Conservation (phyloP, 2,329 filamentous ascomycete species). For the Onygenales sp. region DNA sequence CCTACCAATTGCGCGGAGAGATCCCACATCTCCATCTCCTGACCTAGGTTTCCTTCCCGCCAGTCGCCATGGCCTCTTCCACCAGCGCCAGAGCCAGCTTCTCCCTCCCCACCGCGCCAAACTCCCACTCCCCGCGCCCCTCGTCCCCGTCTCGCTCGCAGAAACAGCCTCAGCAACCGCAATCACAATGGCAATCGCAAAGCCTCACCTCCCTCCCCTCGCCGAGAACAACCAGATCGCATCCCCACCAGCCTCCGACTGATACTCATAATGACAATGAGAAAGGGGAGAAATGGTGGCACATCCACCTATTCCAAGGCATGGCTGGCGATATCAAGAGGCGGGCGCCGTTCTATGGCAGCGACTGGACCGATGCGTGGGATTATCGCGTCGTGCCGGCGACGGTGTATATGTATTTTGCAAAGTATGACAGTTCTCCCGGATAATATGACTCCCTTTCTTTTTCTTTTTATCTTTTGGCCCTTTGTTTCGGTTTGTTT, state of each 20-base stretch:
- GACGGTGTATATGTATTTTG: constrained; percentile 91
- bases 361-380: constrained; percentile 81
- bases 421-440: constrained; percentile 53
- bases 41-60: constrained; percentile 7
- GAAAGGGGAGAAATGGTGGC: constrained; percentile 56
- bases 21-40: no score
- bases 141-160: no score
- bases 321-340: constrained; percentile 71
- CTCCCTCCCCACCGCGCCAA: constrained; percentile 17
- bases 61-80: constrained; percentile 15
- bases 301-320: constrained; percentile 62
- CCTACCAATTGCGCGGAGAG: no score
- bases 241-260: background rate
- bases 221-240: constrained; percentile 1
- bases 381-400: constrained; percentile 82
- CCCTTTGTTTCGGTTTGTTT: background rate
- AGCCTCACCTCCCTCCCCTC: constrained; percentile 9
- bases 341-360: constrained; percentile 65
- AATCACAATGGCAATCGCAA: background rate
- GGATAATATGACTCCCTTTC: constrained; percentile 4
- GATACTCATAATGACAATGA: constrained; percentile 2
- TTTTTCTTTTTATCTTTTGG: constrained; percentile 6
- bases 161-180: background rate
- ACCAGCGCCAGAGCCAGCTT: constrained; percentile 20
- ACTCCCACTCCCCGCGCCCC: constrained; percentile 16